Percentiles rank a stretch among this genome's conserved stretches.
Conservation (phyloP, 2,329 filamentous ascomycete genomes). For the Corniculantispora saksenae region DNA sequence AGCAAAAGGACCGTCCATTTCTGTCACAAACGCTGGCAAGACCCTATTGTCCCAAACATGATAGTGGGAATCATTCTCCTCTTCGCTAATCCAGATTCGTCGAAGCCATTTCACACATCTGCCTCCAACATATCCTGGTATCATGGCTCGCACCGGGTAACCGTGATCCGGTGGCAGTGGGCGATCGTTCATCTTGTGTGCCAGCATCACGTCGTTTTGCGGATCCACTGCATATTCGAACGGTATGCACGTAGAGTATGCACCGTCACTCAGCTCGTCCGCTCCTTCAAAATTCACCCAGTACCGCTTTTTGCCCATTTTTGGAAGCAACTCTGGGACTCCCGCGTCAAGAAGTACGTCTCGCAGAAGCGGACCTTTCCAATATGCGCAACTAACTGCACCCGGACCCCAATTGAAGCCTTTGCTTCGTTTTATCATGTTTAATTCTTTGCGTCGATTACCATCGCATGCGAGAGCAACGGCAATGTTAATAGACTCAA, state of each 20-base stretch:
- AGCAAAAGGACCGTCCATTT: conserved; percentile 49
- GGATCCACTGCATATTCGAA: conserved; percentile 50
- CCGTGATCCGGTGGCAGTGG: conserved; percentile 52
- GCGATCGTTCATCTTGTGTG: conserved; percentile 47
- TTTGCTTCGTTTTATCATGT: conserved; percentile 49
- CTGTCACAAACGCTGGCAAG: conserved; percentile 50
- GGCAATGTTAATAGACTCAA: conserved; percentile 48
- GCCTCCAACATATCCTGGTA: conserved; percentile 52
- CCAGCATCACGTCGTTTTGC: conserved; percentile 49
- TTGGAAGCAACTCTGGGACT: conserved; percentile 27
- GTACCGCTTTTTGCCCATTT: conserved; percentile 6
- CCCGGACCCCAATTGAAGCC: conserved; percentile 50
- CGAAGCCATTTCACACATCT: conserved; percentile 55
- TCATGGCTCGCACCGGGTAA: conserved; percentile 47
- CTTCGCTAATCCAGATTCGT: conserved; percentile 48
- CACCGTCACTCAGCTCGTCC: conserved; percentile 47
- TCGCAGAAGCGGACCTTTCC: conserved; percentile 47
- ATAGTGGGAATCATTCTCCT: conserved; percentile 49
- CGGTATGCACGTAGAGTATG: conserved; percentile 49
- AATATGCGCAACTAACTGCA: conserved; percentile 51
- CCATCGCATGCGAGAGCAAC: conserved; percentile 51
- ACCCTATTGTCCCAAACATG: conserved; percentile 48
- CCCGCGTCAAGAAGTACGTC: conserved; percentile 47
- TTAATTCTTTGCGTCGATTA: conserved; percentile 53
- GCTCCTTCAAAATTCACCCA: conserved; percentile 54